Conservation (phyloP, 2,329 filamentous ascomycete species). For the Alternaria incomplexa region DNA sequence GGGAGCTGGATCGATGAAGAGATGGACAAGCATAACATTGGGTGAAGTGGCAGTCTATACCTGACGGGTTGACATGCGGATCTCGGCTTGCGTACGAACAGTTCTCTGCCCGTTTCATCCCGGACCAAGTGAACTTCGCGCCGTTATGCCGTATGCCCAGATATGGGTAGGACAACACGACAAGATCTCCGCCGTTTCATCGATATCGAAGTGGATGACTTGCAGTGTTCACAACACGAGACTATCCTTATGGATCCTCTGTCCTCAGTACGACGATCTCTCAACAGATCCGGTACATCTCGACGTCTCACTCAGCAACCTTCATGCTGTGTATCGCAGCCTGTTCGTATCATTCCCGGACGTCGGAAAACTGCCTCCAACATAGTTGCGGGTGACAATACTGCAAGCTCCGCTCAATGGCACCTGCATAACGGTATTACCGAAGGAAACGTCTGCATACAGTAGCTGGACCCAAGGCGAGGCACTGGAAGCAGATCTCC, state of each 20-base stretch:
- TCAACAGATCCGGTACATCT: not conserved
- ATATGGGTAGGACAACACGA: not conserved
- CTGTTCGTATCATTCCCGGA: not conserved
- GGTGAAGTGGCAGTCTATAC: constrained; percentile 15
- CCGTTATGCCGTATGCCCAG: not conserved
- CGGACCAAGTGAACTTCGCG: not conserved
- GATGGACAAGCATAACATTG: constrained; percentile 44
- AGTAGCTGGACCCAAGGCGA: not conserved
- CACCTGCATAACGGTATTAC: not conserved
- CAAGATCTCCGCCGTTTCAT: not conserved
- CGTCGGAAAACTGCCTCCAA: not conserved
- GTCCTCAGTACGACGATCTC: not conserved
- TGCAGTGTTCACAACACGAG: not conserved
- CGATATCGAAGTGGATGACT: not conserved
- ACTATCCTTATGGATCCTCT: not conserved
- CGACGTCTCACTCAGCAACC: not conserved
- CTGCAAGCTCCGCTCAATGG: not conserved
- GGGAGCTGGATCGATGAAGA: constrained; percentile 44
- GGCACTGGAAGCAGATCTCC: not conserved
- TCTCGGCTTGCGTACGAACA: not conserved
- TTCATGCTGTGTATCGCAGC: not conserved
- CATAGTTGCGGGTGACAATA: not conserved
- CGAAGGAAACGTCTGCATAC: not conserved
- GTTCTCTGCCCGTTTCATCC: not conserved
- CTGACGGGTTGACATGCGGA: not conserved